Evolutionary conservation across 202 grass and related monocot species (phyloP).

Genomic region (Saccharum hybrid): DNA sequence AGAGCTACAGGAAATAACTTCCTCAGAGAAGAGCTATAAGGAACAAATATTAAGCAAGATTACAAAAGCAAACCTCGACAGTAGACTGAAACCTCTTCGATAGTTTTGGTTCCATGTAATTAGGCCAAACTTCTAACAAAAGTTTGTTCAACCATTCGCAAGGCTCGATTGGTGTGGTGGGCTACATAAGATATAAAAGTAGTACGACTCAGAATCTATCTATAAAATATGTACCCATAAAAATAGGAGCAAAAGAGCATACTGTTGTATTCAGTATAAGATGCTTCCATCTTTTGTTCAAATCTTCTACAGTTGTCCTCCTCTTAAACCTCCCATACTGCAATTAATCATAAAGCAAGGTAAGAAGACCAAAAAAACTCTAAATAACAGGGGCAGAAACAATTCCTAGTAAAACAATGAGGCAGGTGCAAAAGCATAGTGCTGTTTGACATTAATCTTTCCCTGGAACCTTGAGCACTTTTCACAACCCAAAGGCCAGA

Average conservation of each 20-base stretch:
- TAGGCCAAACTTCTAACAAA: slow-evolving; percentile 90
- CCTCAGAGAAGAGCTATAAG: background rate
- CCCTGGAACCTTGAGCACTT: background rate
- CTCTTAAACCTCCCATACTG: slow-evolving; percentile 93
- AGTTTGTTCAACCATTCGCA: slow-evolving; percentile 94
- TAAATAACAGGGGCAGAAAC: background rate
- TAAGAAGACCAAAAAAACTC: slow-evolving; percentile 23
- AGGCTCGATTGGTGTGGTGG: slow-evolving; percentile 82
- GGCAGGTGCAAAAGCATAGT: background rate
- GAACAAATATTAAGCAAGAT: slow-evolving; percentile 10
- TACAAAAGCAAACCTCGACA: slow-evolving; percentile 77
- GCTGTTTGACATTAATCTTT: background rate
- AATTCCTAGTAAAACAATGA: background rate
- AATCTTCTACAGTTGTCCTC: slow-evolving; percentile 68
- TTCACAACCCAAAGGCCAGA: background rate
- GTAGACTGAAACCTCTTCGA: slow-evolving; percentile 73
- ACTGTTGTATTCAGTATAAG: slow-evolving; percentile 88
- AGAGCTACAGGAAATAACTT: slow-evolving; percentile 30
- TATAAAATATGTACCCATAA: background rate
- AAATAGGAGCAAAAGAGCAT: slow-evolving; percentile 38
- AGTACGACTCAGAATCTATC: background rate
- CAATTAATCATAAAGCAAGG: slow-evolving; percentile 17
- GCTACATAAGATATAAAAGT: slow-evolving; percentile 49
- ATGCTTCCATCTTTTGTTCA: slow-evolving; percentile 96
- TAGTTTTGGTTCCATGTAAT: slow-evolving; percentile 97